These are phyloP conservation scores for Trichoderma endophyticum DNA, from an alignment of 2,329 filamentous ascomycete genomes.

Conservation along the genomic window DNA sequence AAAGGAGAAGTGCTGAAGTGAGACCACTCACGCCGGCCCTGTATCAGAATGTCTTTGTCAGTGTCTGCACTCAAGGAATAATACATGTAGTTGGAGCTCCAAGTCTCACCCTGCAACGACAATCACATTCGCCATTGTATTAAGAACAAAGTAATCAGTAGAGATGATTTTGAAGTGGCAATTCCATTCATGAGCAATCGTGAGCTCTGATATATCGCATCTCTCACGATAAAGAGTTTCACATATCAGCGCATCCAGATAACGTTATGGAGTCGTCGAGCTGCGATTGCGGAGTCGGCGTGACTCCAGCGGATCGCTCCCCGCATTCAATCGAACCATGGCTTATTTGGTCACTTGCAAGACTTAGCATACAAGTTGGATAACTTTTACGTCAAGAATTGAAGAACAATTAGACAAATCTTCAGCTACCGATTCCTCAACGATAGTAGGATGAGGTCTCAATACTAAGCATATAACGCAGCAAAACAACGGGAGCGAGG, in stretches of 20 bases:
- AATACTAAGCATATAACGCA: background rate
- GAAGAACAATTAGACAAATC: too few species aligned
- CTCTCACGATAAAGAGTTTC: too few species aligned
- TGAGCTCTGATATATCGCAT: background rate
- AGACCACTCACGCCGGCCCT: conserved; percentile 52
- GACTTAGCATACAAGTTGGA: background rate
- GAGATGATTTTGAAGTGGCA: background rate
- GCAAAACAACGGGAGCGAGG: background rate
- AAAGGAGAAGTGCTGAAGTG: conserved; percentile 48
- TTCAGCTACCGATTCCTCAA: too few species aligned
- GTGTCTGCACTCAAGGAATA: background rate
- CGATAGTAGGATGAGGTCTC: background rate
- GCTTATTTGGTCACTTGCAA: background rate
- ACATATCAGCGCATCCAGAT: background rate
- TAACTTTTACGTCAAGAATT: background rate
- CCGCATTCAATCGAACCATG: conserved; percentile 1
- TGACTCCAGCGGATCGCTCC: conserved; percentile 1
- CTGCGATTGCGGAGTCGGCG: conserved; percentile 5
- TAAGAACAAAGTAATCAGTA: background rate
- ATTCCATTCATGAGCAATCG: background rate
- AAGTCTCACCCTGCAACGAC: conserved; percentile 35
- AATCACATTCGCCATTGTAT: conserved; percentile 32
- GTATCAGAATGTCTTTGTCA: background rate
- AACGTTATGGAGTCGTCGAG: background rate
- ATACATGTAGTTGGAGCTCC: background rate